A percentile compares a stretch with the other conserved stretches of the same genome.
Evolutionary conservation across 495 filamentous ascomycete genomes (phyloP).

Genomic region (Melanomma pulvis-pyrius): DNA sequence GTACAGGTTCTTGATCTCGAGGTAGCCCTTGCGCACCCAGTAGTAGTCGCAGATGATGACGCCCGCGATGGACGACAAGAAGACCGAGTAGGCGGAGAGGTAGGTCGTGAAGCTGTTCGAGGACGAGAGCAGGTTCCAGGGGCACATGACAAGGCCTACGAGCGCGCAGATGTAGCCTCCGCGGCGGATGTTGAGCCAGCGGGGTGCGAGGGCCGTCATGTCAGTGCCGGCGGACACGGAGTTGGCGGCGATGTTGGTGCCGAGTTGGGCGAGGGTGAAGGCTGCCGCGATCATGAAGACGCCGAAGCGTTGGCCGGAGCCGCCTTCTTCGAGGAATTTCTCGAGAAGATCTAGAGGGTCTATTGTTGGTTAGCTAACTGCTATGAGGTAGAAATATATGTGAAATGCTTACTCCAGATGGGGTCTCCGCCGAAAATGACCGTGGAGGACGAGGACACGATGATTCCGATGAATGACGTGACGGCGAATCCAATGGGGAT

Average conservation of each 20-base stretch:
- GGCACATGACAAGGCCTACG: slow-evolving; percentile 85
- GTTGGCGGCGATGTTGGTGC: slow-evolving; percentile 94
- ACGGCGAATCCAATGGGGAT: slow-evolving; percentile 86
- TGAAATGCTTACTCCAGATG: too few species aligned
- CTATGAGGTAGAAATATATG: too few species aligned
- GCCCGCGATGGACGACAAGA: slow-evolving; percentile 88
- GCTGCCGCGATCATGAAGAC: slow-evolving; percentile 85
- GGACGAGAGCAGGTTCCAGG: slow-evolving; percentile 76
- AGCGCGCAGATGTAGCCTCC: slow-evolving; percentile 87
- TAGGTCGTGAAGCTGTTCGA: slow-evolving; percentile 95
- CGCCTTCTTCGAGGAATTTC: slow-evolving; percentile 72
- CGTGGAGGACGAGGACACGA: slow-evolving; percentile 82
- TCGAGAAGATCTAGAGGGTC: slow-evolving; percentile 75
- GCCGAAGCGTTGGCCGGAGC: slow-evolving; percentile 76
- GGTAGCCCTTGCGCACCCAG: slow-evolving; percentile 79
- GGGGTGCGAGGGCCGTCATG: slow-evolving; percentile 85
- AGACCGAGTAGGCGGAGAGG: slow-evolving; percentile 92
- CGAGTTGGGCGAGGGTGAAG: slow-evolving; percentile 84
- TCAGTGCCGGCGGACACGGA: slow-evolving; percentile 86
- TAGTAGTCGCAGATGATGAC: slow-evolving; percentile 93
- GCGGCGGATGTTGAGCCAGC: slow-evolving; percentile 84
- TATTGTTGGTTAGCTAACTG: too few species aligned
- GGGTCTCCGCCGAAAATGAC: slow-evolving; percentile 73
- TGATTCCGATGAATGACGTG: slow-evolving; percentile 91
- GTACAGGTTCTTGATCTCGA: slow-evolving; percentile 79